Percentiles rank a stretch among this genome's conserved stretches.
Evolutionary conservation across 2,329 filamentous ascomycete species (phyloP).

Genomic region (Aspergillus alliaceus): DNA sequence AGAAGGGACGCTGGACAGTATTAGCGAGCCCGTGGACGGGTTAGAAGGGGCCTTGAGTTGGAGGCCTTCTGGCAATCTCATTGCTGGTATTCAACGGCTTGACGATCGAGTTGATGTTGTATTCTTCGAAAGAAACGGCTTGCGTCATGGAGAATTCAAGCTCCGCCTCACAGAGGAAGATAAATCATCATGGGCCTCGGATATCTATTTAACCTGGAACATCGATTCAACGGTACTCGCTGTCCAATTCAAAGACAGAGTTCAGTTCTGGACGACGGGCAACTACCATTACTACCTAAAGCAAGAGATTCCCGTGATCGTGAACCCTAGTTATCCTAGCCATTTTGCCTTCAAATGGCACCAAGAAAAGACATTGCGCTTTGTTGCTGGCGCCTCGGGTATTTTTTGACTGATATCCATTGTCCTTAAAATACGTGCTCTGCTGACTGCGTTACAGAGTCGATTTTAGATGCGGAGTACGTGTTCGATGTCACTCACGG

Average conservation of each 20-base stretch:
- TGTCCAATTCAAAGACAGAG: constrained; percentile 68
- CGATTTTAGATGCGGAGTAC: constrained; percentile 64
- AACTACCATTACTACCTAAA: constrained; percentile 99
- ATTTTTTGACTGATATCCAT: constrained; percentile 12
- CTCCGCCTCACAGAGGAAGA: constrained; percentile 66
- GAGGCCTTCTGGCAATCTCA: constrained; percentile 85
- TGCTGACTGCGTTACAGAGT: constrained; percentile 31
- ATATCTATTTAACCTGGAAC: constrained; percentile 79
- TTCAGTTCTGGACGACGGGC: constrained; percentile 95
- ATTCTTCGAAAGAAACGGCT: constrained; percentile 96
- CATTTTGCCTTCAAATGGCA: constrained; percentile 65
- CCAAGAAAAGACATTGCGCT: constrained; percentile 74
- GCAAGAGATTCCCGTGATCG: constrained; percentile 67
- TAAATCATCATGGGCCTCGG: constrained; percentile 53
- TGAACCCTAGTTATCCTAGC: constrained; percentile 21
- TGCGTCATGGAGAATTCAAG: constrained; percentile 93
- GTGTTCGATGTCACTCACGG: constrained; percentile 68
- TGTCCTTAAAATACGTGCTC: constrained; percentile 5
- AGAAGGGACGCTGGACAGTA: constrained; percentile 86
- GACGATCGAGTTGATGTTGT: constrained; percentile 73
- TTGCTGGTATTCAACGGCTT: constrained; percentile 80
- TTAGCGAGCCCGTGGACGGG: constrained; percentile 90
- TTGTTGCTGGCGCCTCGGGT: constrained; percentile 59
- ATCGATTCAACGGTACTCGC: constrained; percentile 87
- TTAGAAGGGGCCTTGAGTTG: constrained; percentile 87